A percentile compares a stretch with the other conserved stretches of the same genome.
Evolutionary conservation across 306 rosid genomes (phyloP).

Genomic region (Cucurbita maxima): DNA sequence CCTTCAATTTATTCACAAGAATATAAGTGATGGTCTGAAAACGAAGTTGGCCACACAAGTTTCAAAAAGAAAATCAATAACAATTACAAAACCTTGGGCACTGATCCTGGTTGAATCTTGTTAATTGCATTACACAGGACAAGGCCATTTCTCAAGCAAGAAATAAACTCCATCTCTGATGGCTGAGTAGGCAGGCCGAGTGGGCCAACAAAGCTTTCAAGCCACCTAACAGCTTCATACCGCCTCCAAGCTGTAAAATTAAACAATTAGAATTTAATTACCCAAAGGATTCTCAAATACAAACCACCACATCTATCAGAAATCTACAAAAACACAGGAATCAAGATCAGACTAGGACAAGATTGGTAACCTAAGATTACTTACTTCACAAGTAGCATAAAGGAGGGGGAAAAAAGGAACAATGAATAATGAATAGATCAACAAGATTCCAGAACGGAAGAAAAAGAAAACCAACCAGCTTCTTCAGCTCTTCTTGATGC

Average conservation of each 20-base stretch:
- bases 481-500: slow-evolving; percentile 95
- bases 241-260: slow-evolving; percentile 67
- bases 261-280: not conserved
- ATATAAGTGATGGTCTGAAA: not conserved
- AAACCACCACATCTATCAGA: not conserved
- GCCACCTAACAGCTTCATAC: slow-evolving; percentile 78
- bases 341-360: not conserved
- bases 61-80: not conserved
- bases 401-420: not conserved
- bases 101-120: slow-evolving; percentile 82
- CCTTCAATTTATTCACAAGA: slow-evolving; percentile 27
- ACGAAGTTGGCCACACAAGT: not conserved
- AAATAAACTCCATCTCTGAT: slow-evolving; percentile 68
- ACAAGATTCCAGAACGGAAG: not conserved
- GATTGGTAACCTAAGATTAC: not conserved
- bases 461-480: slow-evolving; percentile 38
- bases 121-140: slow-evolving; percentile 74
- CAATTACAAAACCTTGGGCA: slow-evolving; percentile 47
- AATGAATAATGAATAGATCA: slow-evolving; percentile 1
- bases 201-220: slow-evolving; percentile 61
- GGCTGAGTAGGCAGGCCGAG: slow-evolving; percentile 56
- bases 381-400: not conserved
- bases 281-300: not conserved
- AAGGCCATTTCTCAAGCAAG: slow-evolving; percentile 81
- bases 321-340: not conserved